A percentile compares a stretch with the other conserved stretches of the same genome.
Conservation (phyloP, 106 monocot species). For the Gastrodia elata region DNA sequence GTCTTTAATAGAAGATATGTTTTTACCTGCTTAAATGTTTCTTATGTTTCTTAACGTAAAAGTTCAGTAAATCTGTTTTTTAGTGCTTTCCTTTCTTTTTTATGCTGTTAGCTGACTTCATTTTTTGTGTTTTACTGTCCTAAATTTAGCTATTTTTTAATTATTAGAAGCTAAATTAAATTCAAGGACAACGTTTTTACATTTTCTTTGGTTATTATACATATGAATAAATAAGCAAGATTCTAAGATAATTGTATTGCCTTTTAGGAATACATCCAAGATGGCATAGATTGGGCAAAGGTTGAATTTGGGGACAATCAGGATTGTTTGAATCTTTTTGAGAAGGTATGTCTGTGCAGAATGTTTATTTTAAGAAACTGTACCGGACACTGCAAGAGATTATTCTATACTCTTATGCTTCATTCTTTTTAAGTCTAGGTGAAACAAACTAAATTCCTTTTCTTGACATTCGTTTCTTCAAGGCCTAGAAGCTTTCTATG, state of each 20-base stretch:
- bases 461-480: not conserved
- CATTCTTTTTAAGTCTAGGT: not conserved
- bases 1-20: not conserved
- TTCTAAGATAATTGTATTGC: slow-evolving; percentile 1
- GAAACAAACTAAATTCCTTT: not conserved
- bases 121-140: not conserved
- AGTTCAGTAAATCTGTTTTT: not conserved
- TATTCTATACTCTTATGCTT: not conserved
- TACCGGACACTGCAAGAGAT: not conserved
- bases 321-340: slow-evolving; percentile 86
- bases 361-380: not conserved
- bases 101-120: not conserved
- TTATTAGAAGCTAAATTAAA: not conserved
- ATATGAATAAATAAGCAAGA: not conserved
- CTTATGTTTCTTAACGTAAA: not conserved
- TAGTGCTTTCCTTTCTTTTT: not conserved
- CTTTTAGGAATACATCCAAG: slow-evolving; percentile 86
- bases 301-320: slow-evolving; percentile 98
- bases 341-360: slow-evolving; percentile 52
- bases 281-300: slow-evolving; percentile 96
- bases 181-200: not conserved
- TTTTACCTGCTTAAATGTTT: not conserved
- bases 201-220: not conserved
- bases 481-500: no score
- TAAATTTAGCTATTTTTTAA: not conserved